Evolutionary conservation across 495 filamentous ascomycete species (phyloP).

Genomic region (Neurospora sp.): DNA sequence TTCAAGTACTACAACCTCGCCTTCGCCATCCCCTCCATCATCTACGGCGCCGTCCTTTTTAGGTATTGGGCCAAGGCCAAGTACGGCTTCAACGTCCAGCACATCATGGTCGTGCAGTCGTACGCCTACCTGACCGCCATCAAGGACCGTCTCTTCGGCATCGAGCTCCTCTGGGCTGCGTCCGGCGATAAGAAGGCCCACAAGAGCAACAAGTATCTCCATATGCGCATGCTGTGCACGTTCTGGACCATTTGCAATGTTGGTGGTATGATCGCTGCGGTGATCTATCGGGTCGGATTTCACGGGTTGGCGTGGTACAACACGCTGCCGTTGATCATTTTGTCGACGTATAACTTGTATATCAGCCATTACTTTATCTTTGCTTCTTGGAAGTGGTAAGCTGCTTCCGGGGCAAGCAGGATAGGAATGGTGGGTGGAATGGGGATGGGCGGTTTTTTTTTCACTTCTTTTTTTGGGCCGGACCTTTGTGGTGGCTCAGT

Average conservation of each 20-base stretch:
- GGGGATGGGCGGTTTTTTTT: neutral
- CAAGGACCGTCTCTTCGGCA: constrained; percentile 22
- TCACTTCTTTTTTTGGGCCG: neutral
- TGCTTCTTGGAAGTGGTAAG: constrained; percentile 20
- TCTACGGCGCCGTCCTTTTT: constrained; percentile 21
- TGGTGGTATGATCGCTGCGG: constrained; percentile 15
- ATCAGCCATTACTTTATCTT: constrained; percentile 21
- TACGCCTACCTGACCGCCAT: constrained; percentile 25
- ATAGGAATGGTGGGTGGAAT: too few relatives aligned
- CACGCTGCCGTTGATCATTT: constrained; percentile 18
- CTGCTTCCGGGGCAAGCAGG: too few relatives aligned
- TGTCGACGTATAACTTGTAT: constrained; percentile 21
- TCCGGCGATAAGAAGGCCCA: constrained; percentile 26
- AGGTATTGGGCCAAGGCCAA: constrained; percentile 22
- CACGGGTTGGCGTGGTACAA: constrained; percentile 18
- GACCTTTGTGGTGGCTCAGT: neutral
- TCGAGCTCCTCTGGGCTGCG: constrained; percentile 24
- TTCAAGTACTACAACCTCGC: constrained; percentile 28
- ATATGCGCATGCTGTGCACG: constrained; percentile 23
- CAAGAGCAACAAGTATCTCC: constrained; percentile 24
- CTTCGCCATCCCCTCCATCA: constrained; percentile 23
- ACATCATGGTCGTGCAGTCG: constrained; percentile 26
- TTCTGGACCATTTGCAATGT: constrained; percentile 16
- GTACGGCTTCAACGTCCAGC: constrained; percentile 27
- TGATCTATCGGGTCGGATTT: constrained; percentile 12